Base-by-base conservation (phyloP, 345 rosid species). In the Citropsis articulata region DNA sequence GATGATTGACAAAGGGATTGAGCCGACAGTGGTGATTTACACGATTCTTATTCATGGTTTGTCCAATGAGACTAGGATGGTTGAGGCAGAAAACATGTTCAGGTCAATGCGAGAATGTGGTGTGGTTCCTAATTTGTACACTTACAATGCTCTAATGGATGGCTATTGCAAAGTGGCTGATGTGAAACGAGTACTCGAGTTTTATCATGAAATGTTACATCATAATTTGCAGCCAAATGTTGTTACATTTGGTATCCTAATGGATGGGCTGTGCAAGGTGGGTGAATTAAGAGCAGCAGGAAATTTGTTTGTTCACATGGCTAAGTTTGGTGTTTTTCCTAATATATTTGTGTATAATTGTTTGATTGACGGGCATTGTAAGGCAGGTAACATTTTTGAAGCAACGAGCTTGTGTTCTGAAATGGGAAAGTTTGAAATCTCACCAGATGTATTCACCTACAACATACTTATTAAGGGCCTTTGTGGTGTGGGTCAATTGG, bases 211-310 rank as follows among this genome's bases (percentile, higher is more conserved):
- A 73, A 77, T 89, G 83, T 64, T 83, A 69, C 80, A 18, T n/a
- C 75, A 76, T 75, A 85, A 87, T 19, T 57, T 90, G 64, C 78
- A 59, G 66, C 94, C 95, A 74, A 85, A 88, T 83, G 84, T 88
- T 83, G 80, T 92, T 70, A 77, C 90, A 2, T 90, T 86, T n/a
- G 92, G 92, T 28, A 79, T 80, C 61, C 77, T 92, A 55, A 67
- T 88, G 2, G 86, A 89, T 85, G 92, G 88, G 19, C 87, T 92
- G 65, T 88, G 95, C 77, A 91, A 86, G 83, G 83, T 78, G 35
- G 83, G 84, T 31, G 87, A 87, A 80, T 61, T 85, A 76, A 79
- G 78, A 8, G 79, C 85, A 31, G 90, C 88, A 19, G 85, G 87
- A 81, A 82, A 78, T 75, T 68, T 88, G 45, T 85, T 87, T 56